Conservation (phyloP, 108 stramenopile species). For the Fragilaria radians region DNA sequence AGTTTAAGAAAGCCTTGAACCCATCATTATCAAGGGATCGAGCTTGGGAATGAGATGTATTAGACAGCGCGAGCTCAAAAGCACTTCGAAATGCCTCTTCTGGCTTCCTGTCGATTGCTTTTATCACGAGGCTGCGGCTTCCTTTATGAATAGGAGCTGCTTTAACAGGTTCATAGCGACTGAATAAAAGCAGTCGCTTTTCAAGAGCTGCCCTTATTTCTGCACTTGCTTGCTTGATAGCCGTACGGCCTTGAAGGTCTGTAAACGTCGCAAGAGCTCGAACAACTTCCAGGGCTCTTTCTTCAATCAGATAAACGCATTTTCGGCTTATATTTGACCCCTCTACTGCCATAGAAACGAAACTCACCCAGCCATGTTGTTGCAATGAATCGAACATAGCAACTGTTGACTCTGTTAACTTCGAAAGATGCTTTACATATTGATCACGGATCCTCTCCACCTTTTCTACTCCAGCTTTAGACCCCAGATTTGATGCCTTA, state of each 20-base stretch:
- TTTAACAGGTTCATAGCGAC: neutral
- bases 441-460: neutral
- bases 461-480: neutral
- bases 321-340: neutral
- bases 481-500: neutral
- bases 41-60: neutral
- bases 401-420: neutral
- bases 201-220: neutral
- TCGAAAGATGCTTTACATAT: neutral
- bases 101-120: neutral
- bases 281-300: neutral
- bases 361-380: slow-evolving; percentile 12
- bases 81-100: neutral
- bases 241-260: neutral
- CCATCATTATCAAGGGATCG: neutral
- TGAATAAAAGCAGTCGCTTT: slow-evolving; percentile 2
- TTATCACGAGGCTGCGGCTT: neutral
- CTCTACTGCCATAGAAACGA: neutral
- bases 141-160: neutral
- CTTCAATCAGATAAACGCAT: slow-evolving; percentile 2
- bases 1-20: neutral
- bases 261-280: neutral
- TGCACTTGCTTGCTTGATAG: slow-evolving; percentile 1
- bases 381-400: neutral
- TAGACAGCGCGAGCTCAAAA: neutral